Conservation (phyloP, 2,329 filamentous ascomycete genomes). For the Cordyceps fumosorosea region DNA sequence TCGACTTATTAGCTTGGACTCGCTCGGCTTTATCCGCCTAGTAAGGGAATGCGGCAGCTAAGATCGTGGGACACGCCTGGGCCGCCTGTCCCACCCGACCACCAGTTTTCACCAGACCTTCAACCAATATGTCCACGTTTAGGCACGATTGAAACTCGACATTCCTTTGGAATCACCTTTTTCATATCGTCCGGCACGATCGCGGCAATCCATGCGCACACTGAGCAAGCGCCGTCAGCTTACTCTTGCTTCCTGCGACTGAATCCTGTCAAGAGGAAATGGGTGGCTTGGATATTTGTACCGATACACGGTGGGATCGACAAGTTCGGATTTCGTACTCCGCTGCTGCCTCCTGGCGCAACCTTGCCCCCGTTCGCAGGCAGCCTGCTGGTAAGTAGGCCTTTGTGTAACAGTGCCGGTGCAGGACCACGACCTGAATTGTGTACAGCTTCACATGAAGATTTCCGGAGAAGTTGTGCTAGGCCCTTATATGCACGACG, state of each 20-base stretch:
- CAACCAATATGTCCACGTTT: not conserved
- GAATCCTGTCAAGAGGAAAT: conserved; percentile 7
- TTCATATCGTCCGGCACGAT: conserved; percentile 8
- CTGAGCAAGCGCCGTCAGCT: conserved; percentile 1
- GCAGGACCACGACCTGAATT: not conserved
- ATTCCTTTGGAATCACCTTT: conserved; percentile 8
- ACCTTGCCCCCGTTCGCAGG: conserved; percentile 1
- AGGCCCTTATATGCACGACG: not conserved
- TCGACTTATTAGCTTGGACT: not conserved
- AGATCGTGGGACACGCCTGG: conserved; percentile 6
- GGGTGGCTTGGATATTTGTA: conserved; percentile 9
- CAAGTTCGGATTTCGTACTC: conserved; percentile 5
- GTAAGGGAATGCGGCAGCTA: not conserved
- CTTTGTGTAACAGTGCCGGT: not conserved
- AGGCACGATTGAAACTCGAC: conserved; percentile 2
- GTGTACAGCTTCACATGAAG: not conserved
- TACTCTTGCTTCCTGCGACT: conserved; percentile 7
- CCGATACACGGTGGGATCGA: not conserved
- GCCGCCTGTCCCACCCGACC: not conserved
- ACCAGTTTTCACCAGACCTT: not conserved
- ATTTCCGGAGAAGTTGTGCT: conserved; percentile 4
- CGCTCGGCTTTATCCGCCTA: conserved; percentile 2
- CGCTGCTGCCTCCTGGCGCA: conserved; percentile 1
- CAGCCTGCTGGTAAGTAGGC: not conserved
- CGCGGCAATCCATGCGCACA: conserved; percentile 8